Evolutionary conservation across 257 asterid genomes (phyloP), one percentile per base, ranked within the genome.

Genomic region (Fraxinus excelsior): DNA sequence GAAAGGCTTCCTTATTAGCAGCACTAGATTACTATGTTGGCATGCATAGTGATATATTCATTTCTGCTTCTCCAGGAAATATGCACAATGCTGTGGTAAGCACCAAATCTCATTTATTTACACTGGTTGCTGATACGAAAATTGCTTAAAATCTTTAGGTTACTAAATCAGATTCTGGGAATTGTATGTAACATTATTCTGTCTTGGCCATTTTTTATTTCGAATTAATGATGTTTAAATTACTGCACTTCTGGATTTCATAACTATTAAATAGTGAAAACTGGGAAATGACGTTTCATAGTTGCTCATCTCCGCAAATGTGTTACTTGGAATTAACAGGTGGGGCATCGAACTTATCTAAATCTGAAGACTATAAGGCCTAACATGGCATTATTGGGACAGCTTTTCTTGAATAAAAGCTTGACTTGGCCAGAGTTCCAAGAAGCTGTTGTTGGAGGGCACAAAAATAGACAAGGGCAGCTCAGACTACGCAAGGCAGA

Each of bases 81-180:
- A 95, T 95, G 99, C 99, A 95, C 83, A 95, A 95, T 66, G 99
- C 99, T 34, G 82, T 95, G 92, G 99, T 95, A 89, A 89, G 81
- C 82, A 73, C 64, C 25, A 66, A 56, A 18, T 3, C 18, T 38
- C 11, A 25, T 14, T 2, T 16, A 18, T 29, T 82, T 76, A 31
- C 23, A 12, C 28, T 35, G 67, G 29, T 66, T 74, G 16, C 23
- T 49, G 2, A 9, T 51, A 49, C 64, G 7, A 19, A 73, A 53
- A 51, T 53, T 49, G 64, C 76, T 7, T 72, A 7, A 26, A 1
- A 5, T 25, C 3, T 46, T 23, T 2, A 11, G 9, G 19, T 35
- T 40, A 40, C 3, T 40, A 10, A 40, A 40, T 40, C 0, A 40
- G 13, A 40, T 40, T 40, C 14, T 40, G 49, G 3, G 14, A 14